Percentiles rank a stretch among this genome's conserved stretches.
These are phyloP conservation scores for Debaryomyces fabryi DNA, from an alignment of 1,139 yeast species.

Conservation along the genomic window DNA sequence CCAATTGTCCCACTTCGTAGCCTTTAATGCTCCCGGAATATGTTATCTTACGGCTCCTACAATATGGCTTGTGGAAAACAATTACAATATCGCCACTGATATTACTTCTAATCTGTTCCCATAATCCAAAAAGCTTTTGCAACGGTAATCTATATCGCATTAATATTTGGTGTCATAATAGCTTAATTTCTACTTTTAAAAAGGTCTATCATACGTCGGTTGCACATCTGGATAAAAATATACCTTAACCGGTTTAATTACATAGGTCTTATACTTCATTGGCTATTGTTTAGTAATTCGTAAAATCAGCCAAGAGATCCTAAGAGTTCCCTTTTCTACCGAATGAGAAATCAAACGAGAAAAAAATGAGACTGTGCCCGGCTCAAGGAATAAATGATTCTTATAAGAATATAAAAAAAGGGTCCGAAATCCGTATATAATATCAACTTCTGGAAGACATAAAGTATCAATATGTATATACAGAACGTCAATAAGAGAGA, in stretches of 20 bases:
- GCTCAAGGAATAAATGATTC: conserved; percentile 7
- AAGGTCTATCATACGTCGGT: conserved; percentile 4
- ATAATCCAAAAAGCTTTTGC: conserved; percentile 9
- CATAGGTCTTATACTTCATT: conserved; percentile 5
- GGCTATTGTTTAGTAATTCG: not conserved
- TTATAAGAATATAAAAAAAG: not conserved
- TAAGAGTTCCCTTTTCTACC: not conserved
- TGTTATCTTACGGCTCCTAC: not conserved
- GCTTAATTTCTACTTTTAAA: not conserved
- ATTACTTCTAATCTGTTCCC: conserved; percentile 9
- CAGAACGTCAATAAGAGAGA: conserved; percentile 9
- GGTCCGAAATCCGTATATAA: not conserved
- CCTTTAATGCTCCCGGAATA: not conserved
- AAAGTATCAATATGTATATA: not conserved
- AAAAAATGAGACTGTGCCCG: conserved; percentile 4
- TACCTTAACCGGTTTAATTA: not conserved
- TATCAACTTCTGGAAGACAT: not conserved
- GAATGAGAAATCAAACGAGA: not conserved
- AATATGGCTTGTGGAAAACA: conserved; percentile 3
- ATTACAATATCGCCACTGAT: conserved; percentile 6
- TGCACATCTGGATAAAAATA: conserved; percentile 9
- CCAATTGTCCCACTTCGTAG: conserved; percentile 10
- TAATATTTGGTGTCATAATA: conserved; percentile 4
- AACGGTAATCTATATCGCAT: conserved; percentile 9
- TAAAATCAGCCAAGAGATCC: not conserved